Base-by-base conservation (phyloP, 768 basidiomycete species). In the Tylopilus intermedius region DNA sequence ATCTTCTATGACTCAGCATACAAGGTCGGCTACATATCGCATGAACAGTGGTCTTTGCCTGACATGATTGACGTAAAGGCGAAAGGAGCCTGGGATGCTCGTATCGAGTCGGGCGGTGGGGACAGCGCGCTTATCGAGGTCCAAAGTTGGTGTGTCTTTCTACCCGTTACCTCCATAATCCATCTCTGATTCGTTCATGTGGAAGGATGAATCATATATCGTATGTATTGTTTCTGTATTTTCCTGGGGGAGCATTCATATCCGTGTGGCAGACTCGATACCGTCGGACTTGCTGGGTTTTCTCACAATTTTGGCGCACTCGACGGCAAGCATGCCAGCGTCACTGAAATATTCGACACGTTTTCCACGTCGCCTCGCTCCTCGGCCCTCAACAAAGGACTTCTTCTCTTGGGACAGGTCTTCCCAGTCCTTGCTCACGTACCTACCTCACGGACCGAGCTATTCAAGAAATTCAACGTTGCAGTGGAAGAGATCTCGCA, bases 241-340 rank as follows among this genome's bases (percentile, higher is more conserved):
- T 0, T 11, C 7, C 18, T 32, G 14, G 13, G 1, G 1, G 42
- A 2, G 26, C 7, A 18, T 8, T 2, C 29, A 15, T 47, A 3
- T 24, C 14, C 8, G 10, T 6, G 15, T 33, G 15, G 1, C n/a
- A 82, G 80, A 10, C 67, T 84, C 4, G 83, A 84, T 58, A 75
- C 71, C 1, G 71, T 84, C 47, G 80, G 82, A 10, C 77, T 83
- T 32, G 80, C 79, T 7, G 80, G 81, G 0, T 84, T 83, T 51
- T 76, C 78, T 5, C 77, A 83, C 57, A 71, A 81, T 58, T 84
- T 84, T 55, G 74, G 74, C 13, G 64, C 77, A 0, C 69, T 83
- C 5, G 74, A 78, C 13, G 81, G 81, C 5, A 72, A 77, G 50
- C 63, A 62, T 27, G 69, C 76, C 4, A 56, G 68, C 2, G 70